A percentile compares a stretch with the other conserved stretches of the same genome.
Evolutionary conservation across 352 stramenopile genomes (phyloP).

Genomic region (Globisporangium middletonii): DNA sequence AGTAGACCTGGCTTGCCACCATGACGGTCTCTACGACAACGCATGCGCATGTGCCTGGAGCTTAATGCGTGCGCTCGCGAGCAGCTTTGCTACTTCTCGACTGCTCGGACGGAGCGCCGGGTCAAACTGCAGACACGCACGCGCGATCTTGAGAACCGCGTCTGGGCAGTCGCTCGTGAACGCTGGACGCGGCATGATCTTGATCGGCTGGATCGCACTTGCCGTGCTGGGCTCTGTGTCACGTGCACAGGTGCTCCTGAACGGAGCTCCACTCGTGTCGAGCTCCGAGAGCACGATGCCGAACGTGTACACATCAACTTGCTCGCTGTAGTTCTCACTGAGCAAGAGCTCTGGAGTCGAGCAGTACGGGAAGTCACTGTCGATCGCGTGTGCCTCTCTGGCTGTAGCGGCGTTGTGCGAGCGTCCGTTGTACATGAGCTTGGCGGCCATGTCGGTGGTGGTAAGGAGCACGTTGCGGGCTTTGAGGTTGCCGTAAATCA

Average conservation of each 20-base stretch:
- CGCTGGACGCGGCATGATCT: conserved; percentile 68
- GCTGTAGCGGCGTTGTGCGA: conserved; percentile 71
- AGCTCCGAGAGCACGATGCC: conserved; percentile 83
- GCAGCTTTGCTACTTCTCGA: conserved; percentile 70
- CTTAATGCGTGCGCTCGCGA: conserved; percentile 56
- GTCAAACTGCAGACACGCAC: conserved; percentile 82
- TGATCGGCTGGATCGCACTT: conserved; percentile 73
- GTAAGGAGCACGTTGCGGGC: conserved; percentile 16
- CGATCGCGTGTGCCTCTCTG: conserved; percentile 76
- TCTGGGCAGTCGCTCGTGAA: conserved; percentile 37
- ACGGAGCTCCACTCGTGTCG: conserved; percentile 82
- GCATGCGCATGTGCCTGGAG: conserved; percentile 24
- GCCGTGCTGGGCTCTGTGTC: conserved; percentile 63
- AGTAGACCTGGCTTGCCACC: too few species aligned
- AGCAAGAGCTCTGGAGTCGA: conserved; percentile 87
- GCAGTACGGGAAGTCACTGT: conserved; percentile 79
- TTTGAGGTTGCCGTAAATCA: neutral
- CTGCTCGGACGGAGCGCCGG: conserved; percentile 69
- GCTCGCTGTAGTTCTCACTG: conserved; percentile 81
- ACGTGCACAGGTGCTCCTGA: conserved; percentile 55
- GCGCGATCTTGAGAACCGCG: conserved; percentile 65
- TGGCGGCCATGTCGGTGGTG: conserved; percentile 65
- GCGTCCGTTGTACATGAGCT: conserved; percentile 80
- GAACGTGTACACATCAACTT: conserved; percentile 86
- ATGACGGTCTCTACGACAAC: too few species aligned